Base-by-base conservation (phyloP, 805 yeast genomes). In the Kuraishia piskuri region DNA sequence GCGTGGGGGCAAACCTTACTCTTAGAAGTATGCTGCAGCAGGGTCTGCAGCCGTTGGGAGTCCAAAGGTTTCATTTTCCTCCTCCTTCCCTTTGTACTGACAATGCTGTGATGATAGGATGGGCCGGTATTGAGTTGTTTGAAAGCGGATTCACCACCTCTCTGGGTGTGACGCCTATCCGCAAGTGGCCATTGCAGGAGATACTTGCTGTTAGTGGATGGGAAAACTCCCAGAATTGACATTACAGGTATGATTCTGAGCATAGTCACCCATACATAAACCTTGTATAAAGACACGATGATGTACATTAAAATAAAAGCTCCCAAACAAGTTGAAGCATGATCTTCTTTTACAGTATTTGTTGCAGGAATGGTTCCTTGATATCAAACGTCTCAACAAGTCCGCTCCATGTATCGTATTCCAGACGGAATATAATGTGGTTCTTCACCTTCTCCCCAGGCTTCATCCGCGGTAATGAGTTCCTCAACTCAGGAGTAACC, bases 81-180 rank as follows among this genome's bases (percentile, higher is more conserved):
- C 82, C 80, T 21, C 71, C 83, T 2, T 68, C 75, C 1, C 70
- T 90, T 55, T 94, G 99, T 64, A 90, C 97, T 0, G 99, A 94
- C 63, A 94, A 94, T 66, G 96, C 97, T 0, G 80, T 90, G 1
- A 94, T 94, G 99, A 94, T 94, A 52, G 99, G 97, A 1, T 89
- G 95, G 83, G 96, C 98, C 0, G 99, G 97, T 0, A 88, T 92
- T 8, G 97, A 92, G 65, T 68, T 91, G 20, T 86, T 71, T 63
- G 96, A 90, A 63, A 59, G 64, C 19, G 64, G 68, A 20, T 46
- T 67, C 21, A 70, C 75, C 12, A 79, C 90, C 0, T 77, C 75
- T 5, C 60, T 87, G 46, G 75, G 69, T 10, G 78, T 82, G 2
- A 61, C 76, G n/a, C 95, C 96, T 1, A 71, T 81, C 1, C 72